These are phyloP conservation scores for Musa troglodytarum DNA, from an alignment of 176 grass and related monocot genomes.

Conservation along the genomic window DNA sequence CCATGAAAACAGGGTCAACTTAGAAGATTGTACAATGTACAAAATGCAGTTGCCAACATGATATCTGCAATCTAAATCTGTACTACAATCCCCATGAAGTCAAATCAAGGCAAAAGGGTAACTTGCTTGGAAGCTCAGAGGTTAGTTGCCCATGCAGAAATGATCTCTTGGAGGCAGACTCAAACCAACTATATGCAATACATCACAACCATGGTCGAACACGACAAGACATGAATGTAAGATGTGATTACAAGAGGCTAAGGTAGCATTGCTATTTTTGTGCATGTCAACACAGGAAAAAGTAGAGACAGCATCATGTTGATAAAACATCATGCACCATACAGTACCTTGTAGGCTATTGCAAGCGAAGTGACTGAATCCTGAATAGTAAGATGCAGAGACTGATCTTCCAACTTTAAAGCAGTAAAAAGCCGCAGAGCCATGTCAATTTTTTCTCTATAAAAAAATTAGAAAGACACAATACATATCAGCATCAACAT, in stretches of 20 bases:
- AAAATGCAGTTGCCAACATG: no score
- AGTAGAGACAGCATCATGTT: background rate
- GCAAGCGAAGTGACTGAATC: conserved; percentile 78
- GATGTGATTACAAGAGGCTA: background rate
- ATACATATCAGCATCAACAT: background rate
- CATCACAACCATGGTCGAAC: background rate
- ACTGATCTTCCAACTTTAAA: conserved; percentile 81
- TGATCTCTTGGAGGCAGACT: no score
- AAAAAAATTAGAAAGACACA: background rate
- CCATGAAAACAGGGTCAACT: background rate
- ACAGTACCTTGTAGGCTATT: conserved; percentile 68
- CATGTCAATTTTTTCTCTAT: conserved; percentile 90
- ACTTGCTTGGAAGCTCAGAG: background rate
- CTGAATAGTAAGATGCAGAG: conserved; percentile 64
- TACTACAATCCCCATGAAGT: background rate
- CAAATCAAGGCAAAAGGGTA: background rate
- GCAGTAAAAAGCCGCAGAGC: conserved; percentile 75
- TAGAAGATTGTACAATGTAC: background rate
- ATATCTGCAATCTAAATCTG: background rate
- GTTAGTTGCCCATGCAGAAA: no score
- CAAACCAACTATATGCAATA: background rate
- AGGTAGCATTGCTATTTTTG: background rate
- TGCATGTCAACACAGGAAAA: background rate
- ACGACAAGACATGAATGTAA: background rate
- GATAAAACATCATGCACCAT: background rate